Percentiles rank a stretch among this genome's conserved stretches.
phyloP scores from a whole-genome alignment of 106 monocot genomes.

The Allium sativum region DNA sequence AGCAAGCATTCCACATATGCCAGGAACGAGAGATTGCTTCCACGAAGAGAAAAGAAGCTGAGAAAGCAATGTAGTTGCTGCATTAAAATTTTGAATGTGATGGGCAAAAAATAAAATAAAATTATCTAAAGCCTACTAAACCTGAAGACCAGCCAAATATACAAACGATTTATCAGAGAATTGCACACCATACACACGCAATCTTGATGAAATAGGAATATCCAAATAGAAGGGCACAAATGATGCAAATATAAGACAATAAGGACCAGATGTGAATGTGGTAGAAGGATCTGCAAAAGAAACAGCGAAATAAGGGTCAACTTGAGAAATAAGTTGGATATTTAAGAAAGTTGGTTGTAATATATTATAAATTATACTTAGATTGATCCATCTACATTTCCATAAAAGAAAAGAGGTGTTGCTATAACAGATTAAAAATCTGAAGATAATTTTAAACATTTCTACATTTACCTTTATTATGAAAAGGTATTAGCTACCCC shows the following conservation, averaged over 20 bases:
- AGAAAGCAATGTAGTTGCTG: background rate
- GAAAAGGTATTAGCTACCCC: too few species aligned
- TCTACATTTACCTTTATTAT: too few species aligned
- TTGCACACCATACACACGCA: conserved; percentile 54
- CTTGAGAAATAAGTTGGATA: too few species aligned
- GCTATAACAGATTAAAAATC: too few species aligned
- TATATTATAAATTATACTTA: too few species aligned
- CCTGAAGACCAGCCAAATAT: conserved; percentile 93
- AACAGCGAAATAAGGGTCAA: conserved; percentile 5
- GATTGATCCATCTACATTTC: too few species aligned
- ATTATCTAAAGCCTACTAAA: conserved; percentile 10
- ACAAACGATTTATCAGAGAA: conserved; percentile 78
- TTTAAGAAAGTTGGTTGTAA: too few species aligned
- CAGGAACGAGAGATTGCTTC: conserved; percentile 70
- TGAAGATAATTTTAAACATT: too few species aligned
- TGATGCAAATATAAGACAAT: conserved; percentile 83
- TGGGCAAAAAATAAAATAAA: conserved; percentile 56
- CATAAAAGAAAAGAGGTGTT: too few species aligned
- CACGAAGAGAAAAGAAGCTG: conserved; percentile 89
- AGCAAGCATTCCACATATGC: conserved; percentile 77
- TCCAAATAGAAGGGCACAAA: conserved; percentile 92
- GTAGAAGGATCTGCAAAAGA: conserved; percentile 48
- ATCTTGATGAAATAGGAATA: conserved; percentile 72
- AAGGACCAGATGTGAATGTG: conserved; percentile 72
- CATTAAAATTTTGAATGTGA: conserved; percentile 11